phyloP scores from a whole-genome alignment of 2,329 filamentous ascomycete genomes.

The Aspergillus fructus region DNA sequence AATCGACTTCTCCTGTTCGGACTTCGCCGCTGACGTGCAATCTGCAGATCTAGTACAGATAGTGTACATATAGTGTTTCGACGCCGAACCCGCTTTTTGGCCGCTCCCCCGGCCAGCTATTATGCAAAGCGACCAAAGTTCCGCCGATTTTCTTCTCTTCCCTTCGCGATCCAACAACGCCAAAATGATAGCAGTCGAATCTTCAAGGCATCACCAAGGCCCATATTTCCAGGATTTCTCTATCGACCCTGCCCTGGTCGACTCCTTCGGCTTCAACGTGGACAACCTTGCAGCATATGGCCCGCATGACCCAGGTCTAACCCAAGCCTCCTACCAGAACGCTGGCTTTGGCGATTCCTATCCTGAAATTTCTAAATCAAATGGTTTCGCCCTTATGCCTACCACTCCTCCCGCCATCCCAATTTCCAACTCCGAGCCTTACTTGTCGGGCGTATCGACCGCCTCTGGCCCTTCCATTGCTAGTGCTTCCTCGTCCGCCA shows the following conservation, averaged over 20 bases:
- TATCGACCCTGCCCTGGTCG: conserved; percentile 33
- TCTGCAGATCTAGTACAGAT: conserved; percentile 13
- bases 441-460: conserved; percentile 61
- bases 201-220: conserved; percentile 30
- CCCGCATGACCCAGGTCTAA: conserved; percentile 22
- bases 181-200: conserved; percentile 36
- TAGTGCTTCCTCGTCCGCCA: conserved; percentile 63
- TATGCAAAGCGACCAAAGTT: conserved; percentile 21
- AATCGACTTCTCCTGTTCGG: not conserved
- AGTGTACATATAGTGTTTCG: conserved; percentile 9
- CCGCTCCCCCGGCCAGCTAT: conserved; percentile 14
- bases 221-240: conserved; percentile 31
- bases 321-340: conserved; percentile 31
- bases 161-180: conserved; percentile 13
- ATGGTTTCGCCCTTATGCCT: conserved; percentile 29
- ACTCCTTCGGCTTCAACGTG: conserved; percentile 31
- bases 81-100: conserved; percentile 2
- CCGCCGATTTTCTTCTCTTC: conserved; percentile 23
- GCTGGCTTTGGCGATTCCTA: conserved; percentile 27
- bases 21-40: conserved; percentile 13
- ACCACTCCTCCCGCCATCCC: conserved; percentile 35
- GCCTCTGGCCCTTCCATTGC: conserved; percentile 59
- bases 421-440: conserved; percentile 34
- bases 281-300: conserved; percentile 25
- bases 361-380: conserved; percentile 25